phyloP scores from a whole-genome alignment of 2,329 filamentous ascomycete species.

The Aspergillus sp. region DNA sequence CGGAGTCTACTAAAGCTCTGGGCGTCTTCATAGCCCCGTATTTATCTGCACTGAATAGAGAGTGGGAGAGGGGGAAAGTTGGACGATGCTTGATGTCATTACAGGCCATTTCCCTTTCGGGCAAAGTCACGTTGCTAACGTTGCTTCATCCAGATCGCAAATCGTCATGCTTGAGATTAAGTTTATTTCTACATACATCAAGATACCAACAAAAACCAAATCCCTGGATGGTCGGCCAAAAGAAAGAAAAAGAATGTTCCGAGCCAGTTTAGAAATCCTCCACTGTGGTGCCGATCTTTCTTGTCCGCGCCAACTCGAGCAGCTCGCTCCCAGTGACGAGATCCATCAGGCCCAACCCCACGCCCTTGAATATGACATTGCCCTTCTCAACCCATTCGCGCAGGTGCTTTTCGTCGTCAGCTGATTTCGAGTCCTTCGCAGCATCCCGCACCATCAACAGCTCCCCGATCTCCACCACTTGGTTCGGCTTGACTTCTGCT shows the following conservation, averaged over 20 bases:
- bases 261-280: slow-evolving; percentile 39
- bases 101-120: slow-evolving; percentile 2
- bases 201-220: slow-evolving; percentile 2
- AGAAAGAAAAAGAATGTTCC: neutral
- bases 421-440: slow-evolving; percentile 25
- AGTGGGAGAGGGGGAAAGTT: neutral
- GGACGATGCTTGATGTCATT: slow-evolving; percentile 7
- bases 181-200: neutral
- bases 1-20: neutral
- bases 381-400: slow-evolving; percentile 62
- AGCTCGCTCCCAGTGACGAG: slow-evolving; percentile 62
- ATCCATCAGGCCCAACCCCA: slow-evolving; percentile 69
- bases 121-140: neutral
- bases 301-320: slow-evolving; percentile 55
- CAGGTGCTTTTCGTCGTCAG: slow-evolving; percentile 44
- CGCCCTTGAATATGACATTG: slow-evolving; percentile 69
- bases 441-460: slow-evolving; percentile 65
- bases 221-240: neutral
- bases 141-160: neutral
- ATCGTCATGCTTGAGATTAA: slow-evolving; percentile 1
- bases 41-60: neutral
- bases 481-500: slow-evolving; percentile 68
- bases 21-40: neutral
- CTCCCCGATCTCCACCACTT: slow-evolving; percentile 86
- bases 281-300: slow-evolving; percentile 53